These are phyloP conservation scores for Canavalia ensiformis DNA, from an alignment of 306 rosid genomes.

Conservation along the genomic window DNA sequence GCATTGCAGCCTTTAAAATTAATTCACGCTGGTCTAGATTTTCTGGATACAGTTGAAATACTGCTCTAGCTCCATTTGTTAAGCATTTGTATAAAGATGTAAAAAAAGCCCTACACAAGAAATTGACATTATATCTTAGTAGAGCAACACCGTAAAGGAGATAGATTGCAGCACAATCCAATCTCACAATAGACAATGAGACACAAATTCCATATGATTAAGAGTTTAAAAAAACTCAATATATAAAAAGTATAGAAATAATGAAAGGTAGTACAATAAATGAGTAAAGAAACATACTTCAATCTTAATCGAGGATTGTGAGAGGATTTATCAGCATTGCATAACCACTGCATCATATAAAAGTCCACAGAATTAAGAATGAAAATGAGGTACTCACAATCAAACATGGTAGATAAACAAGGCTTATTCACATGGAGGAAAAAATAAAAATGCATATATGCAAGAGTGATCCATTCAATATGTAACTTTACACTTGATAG, in stretches of 20 bases:
- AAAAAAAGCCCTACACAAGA: conserved; percentile 81
- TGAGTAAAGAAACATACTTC: conserved; percentile 68
- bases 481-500: not conserved
- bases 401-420: conserved; percentile 13
- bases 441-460: not conserved
- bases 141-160: conserved; percentile 21
- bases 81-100: conserved; percentile 85
- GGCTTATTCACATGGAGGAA: not conserved
- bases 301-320: conserved; percentile 86
- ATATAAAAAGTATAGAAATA: not conserved
- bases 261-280: conserved; percentile 10
- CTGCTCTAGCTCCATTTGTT: conserved; percentile 91
- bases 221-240: conserved; percentile 21
- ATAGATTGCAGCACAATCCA: conserved; percentile 22
- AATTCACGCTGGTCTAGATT: conserved; percentile 76
- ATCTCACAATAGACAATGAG: not conserved
- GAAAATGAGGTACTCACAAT: conserved; percentile 20
- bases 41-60: conserved; percentile 87
- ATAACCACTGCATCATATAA: conserved; percentile 81
- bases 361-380: conserved; percentile 35
- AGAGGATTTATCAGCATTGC: conserved; percentile 94
- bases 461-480: conserved; percentile 3
- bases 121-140: not conserved
- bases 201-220: not conserved
- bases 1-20: conserved; percentile 85